Conservation (phyloP, 805 yeast genomes). For the Isabelozyma heimii region DNA sequence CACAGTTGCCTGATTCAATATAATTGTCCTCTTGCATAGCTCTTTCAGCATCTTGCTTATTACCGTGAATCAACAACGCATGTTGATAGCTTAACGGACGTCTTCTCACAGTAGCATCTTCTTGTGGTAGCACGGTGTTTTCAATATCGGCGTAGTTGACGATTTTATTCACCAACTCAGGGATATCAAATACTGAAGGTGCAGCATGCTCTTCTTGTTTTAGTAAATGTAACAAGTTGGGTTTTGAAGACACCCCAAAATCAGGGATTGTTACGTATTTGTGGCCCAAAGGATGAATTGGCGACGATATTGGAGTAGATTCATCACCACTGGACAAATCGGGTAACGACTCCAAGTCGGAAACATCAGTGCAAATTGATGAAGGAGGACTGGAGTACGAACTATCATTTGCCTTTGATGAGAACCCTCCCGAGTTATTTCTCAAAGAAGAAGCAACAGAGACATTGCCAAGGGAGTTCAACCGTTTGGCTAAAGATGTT, state of each 20-base stretch:
- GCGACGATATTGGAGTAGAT: slow-evolving; percentile 17
- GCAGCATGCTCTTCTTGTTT: not conserved
- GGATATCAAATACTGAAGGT: slow-evolving; percentile 50
- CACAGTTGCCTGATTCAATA: not conserved
- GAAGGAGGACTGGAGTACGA: slow-evolving; percentile 6
- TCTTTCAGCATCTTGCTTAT: slow-evolving; percentile 42
- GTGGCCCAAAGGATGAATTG: slow-evolving; percentile 6
- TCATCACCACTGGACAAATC: slow-evolving; percentile 30
- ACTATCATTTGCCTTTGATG: slow-evolving; percentile 6
- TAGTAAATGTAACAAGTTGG: slow-evolving; percentile 4
- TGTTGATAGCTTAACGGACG: slow-evolving; percentile 67
- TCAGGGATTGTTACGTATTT: not conserved
- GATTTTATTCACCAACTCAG: slow-evolving; percentile 69
- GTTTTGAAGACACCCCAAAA: not conserved
- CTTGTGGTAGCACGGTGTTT: slow-evolving; percentile 54
- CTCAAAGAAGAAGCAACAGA: not conserved
- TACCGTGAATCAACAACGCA: slow-evolving; percentile 65
- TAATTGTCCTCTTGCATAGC: slow-evolving; percentile 2
- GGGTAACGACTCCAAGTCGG: slow-evolving; percentile 37
- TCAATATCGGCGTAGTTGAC: slow-evolving; percentile 58
- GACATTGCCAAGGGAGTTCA: not conserved
- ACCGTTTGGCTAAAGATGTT: not conserved
- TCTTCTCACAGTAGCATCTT: slow-evolving; percentile 57
- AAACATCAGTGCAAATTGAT: slow-evolving; percentile 11
- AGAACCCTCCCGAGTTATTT: not conserved